Conservation (phyloP, 768 basidiomycete species). For the Auricularia sp. region DNA sequence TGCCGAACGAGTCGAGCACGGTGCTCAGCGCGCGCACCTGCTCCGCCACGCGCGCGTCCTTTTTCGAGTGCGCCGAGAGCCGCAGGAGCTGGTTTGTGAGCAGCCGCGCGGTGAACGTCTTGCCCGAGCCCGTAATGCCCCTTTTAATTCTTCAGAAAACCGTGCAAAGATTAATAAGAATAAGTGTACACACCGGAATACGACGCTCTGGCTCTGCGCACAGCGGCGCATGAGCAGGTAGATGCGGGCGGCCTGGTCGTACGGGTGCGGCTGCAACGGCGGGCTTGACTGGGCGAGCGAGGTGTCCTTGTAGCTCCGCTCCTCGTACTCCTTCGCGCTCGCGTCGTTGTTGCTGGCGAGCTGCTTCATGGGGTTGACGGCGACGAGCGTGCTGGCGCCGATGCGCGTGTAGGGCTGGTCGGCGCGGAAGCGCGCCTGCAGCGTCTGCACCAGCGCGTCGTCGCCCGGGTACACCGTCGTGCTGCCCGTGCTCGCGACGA, state of each 20-base stretch:
- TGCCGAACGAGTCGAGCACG: slow-evolving; percentile 83
- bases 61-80: slow-evolving; percentile 73
- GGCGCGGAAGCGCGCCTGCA: slow-evolving; percentile 77
- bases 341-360: slow-evolving; percentile 75
- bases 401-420: slow-evolving; percentile 79
- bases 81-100: slow-evolving; percentile 72
- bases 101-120: slow-evolving; percentile 63
- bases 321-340: slow-evolving; percentile 76
- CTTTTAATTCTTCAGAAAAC: slow-evolving; percentile 28
- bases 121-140: slow-evolving; percentile 84
- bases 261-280: slow-evolving; percentile 73
- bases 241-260: slow-evolving; percentile 74
- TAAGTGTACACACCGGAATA: slow-evolving; percentile 53
- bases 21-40: slow-evolving; percentile 70
- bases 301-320: slow-evolving; percentile 44
- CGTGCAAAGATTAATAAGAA: neutral
- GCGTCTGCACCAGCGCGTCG: slow-evolving; percentile 69
- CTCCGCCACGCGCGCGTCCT: slow-evolving; percentile 57
- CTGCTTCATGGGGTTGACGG: slow-evolving; percentile 79
- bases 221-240: slow-evolving; percentile 77
- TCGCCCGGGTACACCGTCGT: slow-evolving; percentile 78
- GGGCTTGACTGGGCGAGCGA: slow-evolving; percentile 36
- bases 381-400: slow-evolving; percentile 59
- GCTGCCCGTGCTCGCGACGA: slow-evolving; percentile 46
- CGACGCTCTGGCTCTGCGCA: slow-evolving; percentile 63